A percentile compares a stretch with the other conserved stretches of the same genome.
Conservation (phyloP, 345 rosid species). For the Salix purpurea region DNA sequence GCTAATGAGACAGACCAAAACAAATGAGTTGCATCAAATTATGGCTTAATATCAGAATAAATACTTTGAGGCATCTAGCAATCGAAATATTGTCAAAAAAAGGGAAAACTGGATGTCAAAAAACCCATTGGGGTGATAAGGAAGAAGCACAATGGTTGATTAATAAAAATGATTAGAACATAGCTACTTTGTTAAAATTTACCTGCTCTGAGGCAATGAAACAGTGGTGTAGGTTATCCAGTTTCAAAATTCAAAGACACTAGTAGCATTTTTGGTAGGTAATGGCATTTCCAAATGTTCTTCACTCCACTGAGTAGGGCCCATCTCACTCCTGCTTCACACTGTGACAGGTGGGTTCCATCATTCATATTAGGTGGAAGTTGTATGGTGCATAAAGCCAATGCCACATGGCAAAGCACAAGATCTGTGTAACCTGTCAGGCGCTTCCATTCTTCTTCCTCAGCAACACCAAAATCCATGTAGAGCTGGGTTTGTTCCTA, state of each 20-base stretch:
- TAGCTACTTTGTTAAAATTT: background rate
- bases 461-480: background rate
- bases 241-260: background rate
- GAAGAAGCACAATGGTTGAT: background rate
- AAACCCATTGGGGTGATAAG: background rate
- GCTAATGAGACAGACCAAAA: slow-evolving; percentile 11
- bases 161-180: background rate
- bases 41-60: background rate
- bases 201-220: background rate
- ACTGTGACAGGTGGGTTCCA: background rate
- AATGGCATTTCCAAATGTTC: background rate
- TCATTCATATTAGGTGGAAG: background rate
- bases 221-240: background rate
- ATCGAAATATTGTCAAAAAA: background rate
- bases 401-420: background rate
- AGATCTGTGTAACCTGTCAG: background rate
- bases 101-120: background rate
- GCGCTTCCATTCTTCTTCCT: background rate
- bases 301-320: background rate
- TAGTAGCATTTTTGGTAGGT: background rate
- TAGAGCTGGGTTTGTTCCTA: background rate
- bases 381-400: background rate
- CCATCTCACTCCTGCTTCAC: background rate
- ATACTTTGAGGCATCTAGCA: background rate
- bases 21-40: background rate